Evolutionary conservation across 2,329 filamentous ascomycete species (phyloP).

Genomic region (Meredithiella fracta): DNA sequence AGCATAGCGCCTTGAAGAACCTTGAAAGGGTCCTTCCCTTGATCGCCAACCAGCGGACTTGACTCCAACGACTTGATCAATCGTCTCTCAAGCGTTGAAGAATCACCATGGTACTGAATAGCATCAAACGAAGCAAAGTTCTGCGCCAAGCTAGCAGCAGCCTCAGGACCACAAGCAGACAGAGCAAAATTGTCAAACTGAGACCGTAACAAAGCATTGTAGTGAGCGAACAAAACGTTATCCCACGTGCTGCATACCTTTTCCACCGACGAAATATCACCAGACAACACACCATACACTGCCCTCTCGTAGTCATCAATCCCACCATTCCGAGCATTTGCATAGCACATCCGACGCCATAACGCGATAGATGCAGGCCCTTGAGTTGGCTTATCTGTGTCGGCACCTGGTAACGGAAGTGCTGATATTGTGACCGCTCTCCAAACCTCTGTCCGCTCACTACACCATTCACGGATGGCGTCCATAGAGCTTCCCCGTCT

Average conservation of each 20-base stretch:
- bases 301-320: conserved; percentile 69
- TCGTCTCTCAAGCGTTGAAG: conserved; percentile 34
- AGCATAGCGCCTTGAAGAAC: conserved; percentile 63
- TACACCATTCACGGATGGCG: conserved; percentile 71
- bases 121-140: conserved; percentile 49
- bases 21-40: conserved; percentile 51
- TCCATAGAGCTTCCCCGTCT: conserved; percentile 61
- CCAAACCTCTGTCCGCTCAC: conserved; percentile 76
- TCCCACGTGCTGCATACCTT: conserved; percentile 67
- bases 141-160: conserved; percentile 36
- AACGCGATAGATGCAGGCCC: conserved; percentile 33
- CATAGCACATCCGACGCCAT: conserved; percentile 65
- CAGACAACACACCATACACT: conserved; percentile 79
- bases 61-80: conserved; percentile 46
- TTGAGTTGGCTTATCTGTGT: conserved; percentile 25
- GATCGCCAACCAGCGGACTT: conserved; percentile 36
- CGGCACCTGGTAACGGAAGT: conserved; percentile 39
- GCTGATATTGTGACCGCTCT: conserved; percentile 69
- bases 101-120: conserved; percentile 43
- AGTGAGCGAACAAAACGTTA: conserved; percentile 72
- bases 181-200: conserved; percentile 62
- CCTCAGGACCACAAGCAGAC: conserved; percentile 34
- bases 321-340: conserved; percentile 50
- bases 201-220: conserved; percentile 67
- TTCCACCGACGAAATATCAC: conserved; percentile 63